Percentiles rank a stretch among this genome's conserved stretches.
Evolutionary conservation across 202 grass and related monocot species (phyloP).

Genomic region (Panicum hallii): DNA sequence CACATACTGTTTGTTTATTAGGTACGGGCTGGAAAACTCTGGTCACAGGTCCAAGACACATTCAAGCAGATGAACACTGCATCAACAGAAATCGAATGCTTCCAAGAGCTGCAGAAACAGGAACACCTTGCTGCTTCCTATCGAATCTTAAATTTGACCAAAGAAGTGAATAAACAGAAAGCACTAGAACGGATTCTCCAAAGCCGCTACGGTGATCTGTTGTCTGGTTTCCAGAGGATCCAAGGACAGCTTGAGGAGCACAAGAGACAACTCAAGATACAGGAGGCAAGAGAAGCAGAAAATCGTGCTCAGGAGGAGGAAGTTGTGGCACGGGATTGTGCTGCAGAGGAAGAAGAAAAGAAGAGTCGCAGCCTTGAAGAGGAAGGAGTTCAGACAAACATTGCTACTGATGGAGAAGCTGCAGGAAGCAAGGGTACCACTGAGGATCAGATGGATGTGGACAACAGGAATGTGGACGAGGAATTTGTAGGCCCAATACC

Average conservation of each 20-base stretch:
- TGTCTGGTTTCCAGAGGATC: slow-evolving; percentile 63
- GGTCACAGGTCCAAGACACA: slow-evolving; percentile 79
- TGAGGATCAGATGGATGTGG: slow-evolving; percentile 42
- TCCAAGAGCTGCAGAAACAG: slow-evolving; percentile 87
- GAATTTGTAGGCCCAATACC: slow-evolving; percentile 45
- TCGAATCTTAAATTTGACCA: slow-evolving; percentile 61
- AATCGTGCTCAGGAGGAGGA: slow-evolving; percentile 49
- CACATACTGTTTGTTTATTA: slow-evolving; percentile 46
- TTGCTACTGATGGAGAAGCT: slow-evolving; percentile 17
- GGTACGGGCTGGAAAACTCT: slow-evolving; percentile 70
- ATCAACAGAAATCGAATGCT: slow-evolving; percentile 87
- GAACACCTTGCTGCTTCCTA: slow-evolving; percentile 73
- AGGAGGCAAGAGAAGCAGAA: slow-evolving; percentile 56
- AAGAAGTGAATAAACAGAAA: slow-evolving; percentile 91
- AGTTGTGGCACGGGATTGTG: slow-evolving; percentile 26
- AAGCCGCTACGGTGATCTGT: slow-evolving; percentile 64
- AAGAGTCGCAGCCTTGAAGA: slow-evolving; percentile 34
- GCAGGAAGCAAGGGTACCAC: slow-evolving; percentile 32
- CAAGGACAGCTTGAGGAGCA: slow-evolving; percentile 65
- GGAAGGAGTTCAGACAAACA: slow-evolving; percentile 18
- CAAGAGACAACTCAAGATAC: slow-evolving; percentile 52
- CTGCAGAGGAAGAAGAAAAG: slow-evolving; percentile 46
- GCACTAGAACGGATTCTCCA: slow-evolving; percentile 70
- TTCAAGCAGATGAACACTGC: slow-evolving; percentile 92
- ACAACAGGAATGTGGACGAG: slow-evolving; percentile 23